Evolutionary conservation across 2,329 filamentous ascomycete genomes (phyloP), one percentile per base, ranked within the genome.

Genomic region (Cyphellophora attinorum): DNA sequence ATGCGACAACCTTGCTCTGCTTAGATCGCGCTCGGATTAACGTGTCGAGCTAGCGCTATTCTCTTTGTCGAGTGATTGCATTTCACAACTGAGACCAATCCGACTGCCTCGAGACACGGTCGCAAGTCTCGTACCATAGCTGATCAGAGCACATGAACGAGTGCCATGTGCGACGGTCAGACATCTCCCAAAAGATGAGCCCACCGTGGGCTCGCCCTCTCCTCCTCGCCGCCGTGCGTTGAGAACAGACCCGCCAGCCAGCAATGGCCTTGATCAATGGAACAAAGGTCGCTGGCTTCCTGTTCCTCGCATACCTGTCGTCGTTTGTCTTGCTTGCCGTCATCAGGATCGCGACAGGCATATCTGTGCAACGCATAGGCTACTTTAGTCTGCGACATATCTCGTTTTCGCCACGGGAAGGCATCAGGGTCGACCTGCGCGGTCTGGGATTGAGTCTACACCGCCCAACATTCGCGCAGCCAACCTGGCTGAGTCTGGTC

Each of bases 281-380:
- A 50, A 84, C 89, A 48, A 94, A 94, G 57, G 65, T 95, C 46
- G 76, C 93, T 52, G 89, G 89, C 57, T 69, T 93, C 49, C 68
- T 94, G 48, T 77, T 96, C 50, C 72, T 96, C 45, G 66, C 85
- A 42, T 98, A 96, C 64, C 74, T 98, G 29, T 81, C 78, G 42
- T 86, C 89, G 42, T 98, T 98, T 55, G 79, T 98, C 41, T 60
- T 95, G 40, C 94, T 98, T 59, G 91, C 91, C 52, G 74, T 96
- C 49, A 64, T 98, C 45, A 85, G 91, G 48, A 88, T 96, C 50
- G 69, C 89, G 42, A 96, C 89, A 21, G 91, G 91, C 42, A 70
- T 98, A 38, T 98, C 91, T 5, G 94, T 98, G 46, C 93, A 98
- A 61, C 79, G 91, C 48, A 75, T 98, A 49, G 91, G 91, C 44